Conservation (phyloP, 768 basidiomycete genomes). For the Podaxis pistillaris region DNA sequence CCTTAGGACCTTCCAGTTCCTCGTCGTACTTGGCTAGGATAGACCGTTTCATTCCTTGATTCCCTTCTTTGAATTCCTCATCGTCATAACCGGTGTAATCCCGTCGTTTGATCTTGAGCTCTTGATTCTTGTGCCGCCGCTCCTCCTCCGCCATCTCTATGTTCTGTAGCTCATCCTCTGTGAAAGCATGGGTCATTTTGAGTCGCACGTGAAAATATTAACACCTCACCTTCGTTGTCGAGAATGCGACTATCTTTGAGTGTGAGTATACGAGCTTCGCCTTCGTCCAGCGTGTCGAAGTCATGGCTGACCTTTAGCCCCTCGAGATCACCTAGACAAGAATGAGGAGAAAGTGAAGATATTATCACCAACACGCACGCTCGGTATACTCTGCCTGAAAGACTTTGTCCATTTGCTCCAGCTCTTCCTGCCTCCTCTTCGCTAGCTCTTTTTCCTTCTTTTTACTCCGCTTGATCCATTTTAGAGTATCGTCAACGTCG, state of each 20-base stretch:
- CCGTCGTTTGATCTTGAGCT: constrained; percentile 83
- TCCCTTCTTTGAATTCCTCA: constrained; percentile 81
- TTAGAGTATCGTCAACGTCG: constrained; percentile 73
- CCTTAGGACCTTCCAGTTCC: constrained; percentile 71
- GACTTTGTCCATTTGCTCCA: constrained; percentile 81
- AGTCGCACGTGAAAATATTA: background rate
- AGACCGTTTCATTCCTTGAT: constrained; percentile 76
- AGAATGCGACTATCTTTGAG: constrained; percentile 95
- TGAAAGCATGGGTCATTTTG: constrained; percentile 2
- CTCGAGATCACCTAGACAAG: constrained; percentile 71
- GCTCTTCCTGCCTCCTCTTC: constrained; percentile 75
- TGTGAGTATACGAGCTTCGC: constrained; percentile 93
- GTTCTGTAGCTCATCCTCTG: constrained; percentile 98
- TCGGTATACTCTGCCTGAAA: constrained; percentile 82
- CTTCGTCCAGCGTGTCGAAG: constrained; percentile 88
- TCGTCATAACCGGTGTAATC: constrained; percentile 97
- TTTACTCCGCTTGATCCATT: constrained; percentile 91
- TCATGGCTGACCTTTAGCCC: constrained; percentile 97
- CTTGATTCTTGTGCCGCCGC: constrained; percentile 71
- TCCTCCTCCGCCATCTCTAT: constrained; percentile 92
- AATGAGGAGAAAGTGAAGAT: background rate
- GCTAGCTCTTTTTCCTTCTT: constrained; percentile 90
- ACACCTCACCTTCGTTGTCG: constrained; percentile 80
- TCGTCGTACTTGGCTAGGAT: constrained; percentile 94
- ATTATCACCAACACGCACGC: constrained; percentile 48